Conservation (phyloP, 176 grass and related monocot genomes). For the Metroxylon sagu region DNA sequence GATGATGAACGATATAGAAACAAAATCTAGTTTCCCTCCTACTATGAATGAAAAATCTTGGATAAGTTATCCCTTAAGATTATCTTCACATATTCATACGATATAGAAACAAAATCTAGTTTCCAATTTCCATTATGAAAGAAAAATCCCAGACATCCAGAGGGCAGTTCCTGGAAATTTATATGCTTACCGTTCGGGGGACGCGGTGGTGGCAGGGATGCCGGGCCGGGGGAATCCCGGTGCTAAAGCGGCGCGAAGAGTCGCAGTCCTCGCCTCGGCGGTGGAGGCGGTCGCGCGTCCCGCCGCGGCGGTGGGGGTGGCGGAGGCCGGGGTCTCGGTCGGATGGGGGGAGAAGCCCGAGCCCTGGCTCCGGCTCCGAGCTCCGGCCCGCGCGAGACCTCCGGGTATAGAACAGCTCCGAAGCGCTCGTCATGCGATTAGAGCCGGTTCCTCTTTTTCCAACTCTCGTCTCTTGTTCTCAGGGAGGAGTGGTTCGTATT, state of each 20-base stretch:
- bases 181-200: neutral
- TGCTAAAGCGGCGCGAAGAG: constrained; percentile 18
- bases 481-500: no score
- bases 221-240: constrained; percentile 25
- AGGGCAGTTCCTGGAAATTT: no score
- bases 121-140: no score
- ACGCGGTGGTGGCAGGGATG: constrained; percentile 26
- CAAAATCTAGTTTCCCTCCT: no score
- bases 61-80: no score
- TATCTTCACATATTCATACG: no score
- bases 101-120: no score
- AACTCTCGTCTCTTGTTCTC: no score
- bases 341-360: constrained; percentile 25
- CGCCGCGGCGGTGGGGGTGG: constrained; percentile 16
- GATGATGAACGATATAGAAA: no score
- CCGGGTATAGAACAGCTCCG: constrained; percentile 64
- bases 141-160: no score
- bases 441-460: neutral
- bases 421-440: constrained; percentile 71
- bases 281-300: constrained; percentile 21
- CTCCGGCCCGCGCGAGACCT: constrained; percentile 53
- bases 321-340: constrained; percentile 25
- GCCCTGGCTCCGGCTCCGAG: constrained; percentile 22
- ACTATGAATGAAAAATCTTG: no score
- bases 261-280: constrained; percentile 29